Percentiles rank a stretch among this genome's conserved stretches.
phyloP scores from a whole-genome alignment of 1,139 yeast species.

The Suhomyces chickasaworum region DNA sequence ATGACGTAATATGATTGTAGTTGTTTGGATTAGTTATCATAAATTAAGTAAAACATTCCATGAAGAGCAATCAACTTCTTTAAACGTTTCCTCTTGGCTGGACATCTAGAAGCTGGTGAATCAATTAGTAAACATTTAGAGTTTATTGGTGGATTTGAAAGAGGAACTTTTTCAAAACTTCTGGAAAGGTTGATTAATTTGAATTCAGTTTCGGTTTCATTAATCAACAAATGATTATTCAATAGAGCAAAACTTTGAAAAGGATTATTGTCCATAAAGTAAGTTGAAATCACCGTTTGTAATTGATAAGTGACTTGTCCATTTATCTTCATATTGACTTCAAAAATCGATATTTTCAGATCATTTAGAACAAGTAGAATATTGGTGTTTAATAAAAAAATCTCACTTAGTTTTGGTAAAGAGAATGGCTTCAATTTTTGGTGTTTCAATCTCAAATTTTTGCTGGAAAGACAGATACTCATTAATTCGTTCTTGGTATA shows the following conservation, averaged over 20 bases:
- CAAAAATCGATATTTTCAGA: conserved; percentile 7
- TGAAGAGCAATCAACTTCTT: conserved; percentile 1
- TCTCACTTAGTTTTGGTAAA: conserved; percentile 1
- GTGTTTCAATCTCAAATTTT: not conserved
- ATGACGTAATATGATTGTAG: not conserved
- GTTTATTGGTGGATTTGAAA: too few species aligned
- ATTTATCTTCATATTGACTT: not conserved
- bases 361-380: conserved; percentile 6
- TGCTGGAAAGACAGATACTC: not conserved
- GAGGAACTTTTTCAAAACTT: conserved; percentile 1
- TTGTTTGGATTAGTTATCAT: not conserved
- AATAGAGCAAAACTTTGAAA: conserved; percentile 7
- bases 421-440: not conserved
- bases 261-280: conserved; percentile 23
- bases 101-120: conserved; percentile 5
- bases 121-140: conserved; percentile 3
- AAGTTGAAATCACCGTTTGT: conserved; percentile 27
- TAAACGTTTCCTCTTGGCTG: conserved; percentile 6
- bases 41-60: conserved; percentile 4
- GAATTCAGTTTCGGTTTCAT: conserved; percentile 11
- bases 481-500: conserved; percentile 3
- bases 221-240: conserved; percentile 11
- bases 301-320: conserved; percentile 3
- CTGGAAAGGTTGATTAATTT: conserved; percentile 11
- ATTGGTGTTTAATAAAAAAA: conserved; percentile 4